phyloP scores from a whole-genome alignment of 75 land plant genomes.

The Cunninghamia lanceolata region DNA sequence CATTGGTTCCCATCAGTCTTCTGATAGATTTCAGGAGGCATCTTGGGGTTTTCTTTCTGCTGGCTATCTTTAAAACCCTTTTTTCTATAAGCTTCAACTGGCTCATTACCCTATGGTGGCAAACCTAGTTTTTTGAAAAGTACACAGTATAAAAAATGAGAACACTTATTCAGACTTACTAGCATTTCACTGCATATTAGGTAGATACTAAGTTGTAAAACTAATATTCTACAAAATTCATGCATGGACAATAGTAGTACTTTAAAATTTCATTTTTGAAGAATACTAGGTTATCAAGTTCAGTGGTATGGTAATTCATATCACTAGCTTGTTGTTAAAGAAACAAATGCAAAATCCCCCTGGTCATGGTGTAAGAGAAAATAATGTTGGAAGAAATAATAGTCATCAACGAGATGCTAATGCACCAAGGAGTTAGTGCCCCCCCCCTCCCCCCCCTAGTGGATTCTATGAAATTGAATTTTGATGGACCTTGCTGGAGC shows the following conservation, averaged over 20 bases:
- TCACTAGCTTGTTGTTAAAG: neutral
- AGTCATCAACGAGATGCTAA: too few relatives aligned
- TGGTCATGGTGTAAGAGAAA: too few relatives aligned
- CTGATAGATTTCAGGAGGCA: too few relatives aligned
- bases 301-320: neutral
- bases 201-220: neutral
- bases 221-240: neutral
- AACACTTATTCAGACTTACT: neutral
- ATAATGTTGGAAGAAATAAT: too few relatives aligned
- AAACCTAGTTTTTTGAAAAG: too few relatives aligned
- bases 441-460: too few relatives aligned
- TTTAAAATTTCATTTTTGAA: neutral
- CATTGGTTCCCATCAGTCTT: neutral
- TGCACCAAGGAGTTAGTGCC: too few relatives aligned
- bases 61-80: neutral
- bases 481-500: too few relatives aligned
- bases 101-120: too few relatives aligned
- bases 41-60: neutral
- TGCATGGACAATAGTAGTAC: neutral
- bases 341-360: neutral
- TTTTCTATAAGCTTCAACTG: neutral
- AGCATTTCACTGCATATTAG: neutral
- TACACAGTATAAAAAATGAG: neutral
- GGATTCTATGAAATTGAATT: too few relatives aligned
- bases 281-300: neutral